phyloP scores from a whole-genome alignment of 2,329 filamentous ascomycete genomes.

The Beauveria sp. region DNA sequence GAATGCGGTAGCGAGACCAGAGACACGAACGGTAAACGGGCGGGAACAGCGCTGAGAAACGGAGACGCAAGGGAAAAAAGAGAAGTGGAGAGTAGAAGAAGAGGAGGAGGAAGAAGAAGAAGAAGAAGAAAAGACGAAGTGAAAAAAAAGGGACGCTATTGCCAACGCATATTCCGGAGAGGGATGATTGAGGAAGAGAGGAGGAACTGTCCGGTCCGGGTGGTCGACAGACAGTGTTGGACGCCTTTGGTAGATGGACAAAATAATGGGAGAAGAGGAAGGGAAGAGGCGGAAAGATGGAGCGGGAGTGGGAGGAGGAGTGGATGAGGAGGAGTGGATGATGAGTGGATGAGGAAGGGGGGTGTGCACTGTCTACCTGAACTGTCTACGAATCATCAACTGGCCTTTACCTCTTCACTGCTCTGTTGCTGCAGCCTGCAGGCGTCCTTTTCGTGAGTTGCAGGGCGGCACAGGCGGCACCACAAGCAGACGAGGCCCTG shows the following conservation, averaged over 20 bases:
- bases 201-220: not conserved
- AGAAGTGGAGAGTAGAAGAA: not conserved
- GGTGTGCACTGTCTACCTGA: not conserved
- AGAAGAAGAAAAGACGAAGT: not conserved
- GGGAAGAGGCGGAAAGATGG: slow-evolving; percentile 13
- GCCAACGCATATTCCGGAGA: slow-evolving; percentile 8
- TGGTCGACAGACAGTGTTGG: not conserved
- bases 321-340: slow-evolving; percentile 14
- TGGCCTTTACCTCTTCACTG: no score
- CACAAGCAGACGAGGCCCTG: not conserved
- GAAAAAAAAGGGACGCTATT: not conserved
- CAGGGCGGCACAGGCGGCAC: not conserved
- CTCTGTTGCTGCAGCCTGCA: no score
- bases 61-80: not conserved
- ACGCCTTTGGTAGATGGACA: not conserved
- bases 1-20: not conserved
- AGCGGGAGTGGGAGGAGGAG: slow-evolving; percentile 14
- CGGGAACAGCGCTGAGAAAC: slow-evolving; percentile 10
- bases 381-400: not conserved
- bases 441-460: not conserved
- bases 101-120: not conserved
- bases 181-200: not conserved
- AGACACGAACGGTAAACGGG: slow-evolving; percentile 13
- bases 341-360: slow-evolving; percentile 17
- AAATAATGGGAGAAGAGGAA: not conserved